Conservation (phyloP, 2,329 filamentous ascomycete genomes). For the Venturia aucupariae region DNA sequence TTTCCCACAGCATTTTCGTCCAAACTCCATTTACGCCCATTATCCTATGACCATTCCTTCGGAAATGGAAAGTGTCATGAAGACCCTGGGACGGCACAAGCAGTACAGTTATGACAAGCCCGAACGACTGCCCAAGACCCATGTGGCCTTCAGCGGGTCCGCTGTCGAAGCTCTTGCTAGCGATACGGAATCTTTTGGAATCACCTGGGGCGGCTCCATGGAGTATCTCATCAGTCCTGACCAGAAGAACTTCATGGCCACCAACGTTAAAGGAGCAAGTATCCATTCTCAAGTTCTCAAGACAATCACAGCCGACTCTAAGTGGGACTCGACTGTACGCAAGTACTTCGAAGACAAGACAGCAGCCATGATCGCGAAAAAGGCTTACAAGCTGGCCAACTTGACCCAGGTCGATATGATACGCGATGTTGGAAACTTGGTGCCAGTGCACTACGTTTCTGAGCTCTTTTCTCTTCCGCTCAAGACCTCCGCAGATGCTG, state of each 20-base stretch:
- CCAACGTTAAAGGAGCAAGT: not conserved
- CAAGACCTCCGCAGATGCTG: constrained; percentile 42
- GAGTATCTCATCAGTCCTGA: constrained; percentile 53
- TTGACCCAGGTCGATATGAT: constrained; percentile 62
- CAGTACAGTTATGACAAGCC: constrained; percentile 64
- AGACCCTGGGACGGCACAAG: constrained; percentile 54
- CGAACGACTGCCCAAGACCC: constrained; percentile 36
- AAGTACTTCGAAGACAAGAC: constrained; percentile 57
- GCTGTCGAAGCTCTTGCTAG: constrained; percentile 54
- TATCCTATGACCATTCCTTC: constrained; percentile 62
- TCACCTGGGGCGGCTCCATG: constrained; percentile 56
- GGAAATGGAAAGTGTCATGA: constrained; percentile 64
- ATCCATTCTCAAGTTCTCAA: not conserved
- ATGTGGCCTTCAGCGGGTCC: constrained; percentile 52
- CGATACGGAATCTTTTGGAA: constrained; percentile 52
- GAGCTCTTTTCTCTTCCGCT: constrained; percentile 46
- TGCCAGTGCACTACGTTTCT: constrained; percentile 47
- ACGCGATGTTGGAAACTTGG: constrained; percentile 46
- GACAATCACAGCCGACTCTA: constrained; percentile 34
- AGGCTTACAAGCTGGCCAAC: constrained; percentile 54
- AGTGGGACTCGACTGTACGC: constrained; percentile 55
- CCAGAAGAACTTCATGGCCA: constrained; percentile 44
- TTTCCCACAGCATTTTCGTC: constrained; percentile 70
- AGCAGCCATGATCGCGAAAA: constrained; percentile 51
- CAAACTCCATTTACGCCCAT: constrained; percentile 72